Conservation (phyloP, 164 flowering plant species). For the Aristolochia californica region DNA sequence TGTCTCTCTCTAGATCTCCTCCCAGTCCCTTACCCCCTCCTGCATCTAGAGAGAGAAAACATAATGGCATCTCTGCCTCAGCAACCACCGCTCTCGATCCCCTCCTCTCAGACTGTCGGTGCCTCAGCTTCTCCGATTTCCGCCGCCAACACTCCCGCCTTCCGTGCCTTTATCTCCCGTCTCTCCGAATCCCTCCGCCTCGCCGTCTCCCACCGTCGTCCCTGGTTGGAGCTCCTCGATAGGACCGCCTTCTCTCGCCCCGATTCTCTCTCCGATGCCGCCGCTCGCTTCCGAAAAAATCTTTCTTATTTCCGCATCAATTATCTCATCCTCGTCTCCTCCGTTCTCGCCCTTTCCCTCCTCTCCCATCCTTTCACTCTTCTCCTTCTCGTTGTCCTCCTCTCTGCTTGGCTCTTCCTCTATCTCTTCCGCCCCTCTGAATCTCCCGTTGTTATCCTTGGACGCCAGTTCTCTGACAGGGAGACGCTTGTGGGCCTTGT, state of each 20-base stretch:
- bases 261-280: slow-evolving; percentile 57
- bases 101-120: slow-evolving; percentile 13
- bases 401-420: slow-evolving; percentile 61
- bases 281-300: slow-evolving; percentile 66
- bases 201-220: slow-evolving; percentile 58
- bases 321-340: slow-evolving; percentile 39
- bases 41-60: background rate
- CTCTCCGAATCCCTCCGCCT: slow-evolving; percentile 34
- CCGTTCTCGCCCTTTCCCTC: slow-evolving; percentile 51
- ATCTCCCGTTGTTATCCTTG: slow-evolving; percentile 51
- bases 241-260: slow-evolving; percentile 56
- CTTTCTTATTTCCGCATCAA: slow-evolving; percentile 69
- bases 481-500: slow-evolving; percentile 46
- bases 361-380: slow-evolving; percentile 61
- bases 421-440: slow-evolving; percentile 75
- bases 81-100: slow-evolving; percentile 33
- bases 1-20: background rate
- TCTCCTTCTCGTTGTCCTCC: slow-evolving; percentile 42
- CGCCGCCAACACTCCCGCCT: slow-evolving; percentile 49
- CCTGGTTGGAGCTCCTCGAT: slow-evolving; percentile 73
- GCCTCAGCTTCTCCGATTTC: slow-evolving; percentile 17
- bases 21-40: background rate
- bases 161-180: slow-evolving; percentile 50
- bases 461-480: slow-evolving; percentile 49
- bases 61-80: slow-evolving; percentile 18